Conservation (phyloP, 176 grass and related monocot species). For the Puccinellia tenuiflora region DNA sequence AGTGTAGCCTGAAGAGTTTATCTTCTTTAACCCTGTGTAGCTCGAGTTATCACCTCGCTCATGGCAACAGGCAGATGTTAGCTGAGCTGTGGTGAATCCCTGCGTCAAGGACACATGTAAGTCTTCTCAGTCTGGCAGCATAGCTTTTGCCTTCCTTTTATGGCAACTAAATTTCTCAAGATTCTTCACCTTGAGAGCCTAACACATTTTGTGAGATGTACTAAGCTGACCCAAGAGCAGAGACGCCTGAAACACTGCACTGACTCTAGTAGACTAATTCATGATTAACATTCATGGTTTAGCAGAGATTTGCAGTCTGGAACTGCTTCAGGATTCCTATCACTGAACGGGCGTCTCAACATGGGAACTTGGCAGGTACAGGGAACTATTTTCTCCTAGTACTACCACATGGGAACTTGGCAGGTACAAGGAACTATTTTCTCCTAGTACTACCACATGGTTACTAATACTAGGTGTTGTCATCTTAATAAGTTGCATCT, state of each 20-base stretch:
- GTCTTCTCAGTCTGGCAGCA: background rate
- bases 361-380: too few species aligned
- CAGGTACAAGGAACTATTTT: slow-evolving; percentile 41
- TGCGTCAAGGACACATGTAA: slow-evolving; percentile 4
- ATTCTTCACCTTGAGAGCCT: too few species aligned
- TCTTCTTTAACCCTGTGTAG: background rate
- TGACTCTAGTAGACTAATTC: too few species aligned
- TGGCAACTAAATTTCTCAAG: too few species aligned
- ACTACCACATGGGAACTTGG: too few species aligned
- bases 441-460: background rate
- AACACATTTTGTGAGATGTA: too few species aligned
- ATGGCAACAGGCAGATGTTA: background rate
- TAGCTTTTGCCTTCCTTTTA: background rate
- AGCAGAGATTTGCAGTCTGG: background rate
- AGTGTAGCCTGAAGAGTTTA: background rate
- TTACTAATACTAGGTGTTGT: background rate
- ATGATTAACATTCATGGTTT: too few species aligned
- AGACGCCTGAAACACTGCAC: too few species aligned
- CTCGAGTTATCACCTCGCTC: background rate
- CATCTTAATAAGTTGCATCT: background rate
- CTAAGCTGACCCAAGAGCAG: too few species aligned
- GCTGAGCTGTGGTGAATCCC: background rate
- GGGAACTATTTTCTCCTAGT: too few species aligned
- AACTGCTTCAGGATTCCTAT: slow-evolving; percentile 82
- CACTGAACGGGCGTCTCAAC: slow-evolving; percentile 73